Percentiles rank a stretch among this genome's conserved stretches.
phyloP scores from a whole-genome alignment of 257 asterid species.

The Lithospermum erythrorhizon region DNA sequence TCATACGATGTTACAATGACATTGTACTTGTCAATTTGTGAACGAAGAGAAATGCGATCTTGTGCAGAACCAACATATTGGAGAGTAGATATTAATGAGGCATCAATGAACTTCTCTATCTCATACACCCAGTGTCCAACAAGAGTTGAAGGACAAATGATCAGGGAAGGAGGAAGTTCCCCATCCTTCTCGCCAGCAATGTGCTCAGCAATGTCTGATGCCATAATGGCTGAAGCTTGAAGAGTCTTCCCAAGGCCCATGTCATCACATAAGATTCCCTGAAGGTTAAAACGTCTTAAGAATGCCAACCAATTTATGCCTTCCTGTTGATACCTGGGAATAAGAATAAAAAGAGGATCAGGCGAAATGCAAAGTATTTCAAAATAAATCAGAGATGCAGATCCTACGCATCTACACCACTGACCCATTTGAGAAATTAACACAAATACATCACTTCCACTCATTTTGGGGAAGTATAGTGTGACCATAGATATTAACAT shows the following conservation, averaged over 20 bases:
- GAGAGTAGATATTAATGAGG: slow-evolving; percentile 74
- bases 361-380: background rate
- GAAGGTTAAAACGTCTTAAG: slow-evolving; percentile 89
- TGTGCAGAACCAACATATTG: slow-evolving; percentile 96
- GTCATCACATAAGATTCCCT: slow-evolving; percentile 96
- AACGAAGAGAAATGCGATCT: slow-evolving; percentile 62
- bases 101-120: slow-evolving; percentile 94
- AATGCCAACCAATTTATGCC: slow-evolving; percentile 98
- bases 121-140: slow-evolving; percentile 99
- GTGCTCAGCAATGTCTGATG: slow-evolving; percentile 87
- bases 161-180: slow-evolving; percentile 70
- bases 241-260: slow-evolving; percentile 99
- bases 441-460: background rate
- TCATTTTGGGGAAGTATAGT: no score
- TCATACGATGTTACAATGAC: slow-evolving; percentile 89
- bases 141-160: slow-evolving; percentile 94
- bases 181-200: slow-evolving; percentile 40
- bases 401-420: background rate
- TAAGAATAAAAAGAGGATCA: background rate
- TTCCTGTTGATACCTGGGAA: slow-evolving; percentile 95
- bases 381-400: background rate
- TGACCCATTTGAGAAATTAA: background rate
- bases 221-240: slow-evolving; percentile 92
- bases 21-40: slow-evolving; percentile 58
- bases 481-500: no score